Percentiles rank a stretch among this genome's conserved stretches.
Conservation (phyloP, 495 filamentous ascomycete genomes). For the Physcia stellaris region DNA sequence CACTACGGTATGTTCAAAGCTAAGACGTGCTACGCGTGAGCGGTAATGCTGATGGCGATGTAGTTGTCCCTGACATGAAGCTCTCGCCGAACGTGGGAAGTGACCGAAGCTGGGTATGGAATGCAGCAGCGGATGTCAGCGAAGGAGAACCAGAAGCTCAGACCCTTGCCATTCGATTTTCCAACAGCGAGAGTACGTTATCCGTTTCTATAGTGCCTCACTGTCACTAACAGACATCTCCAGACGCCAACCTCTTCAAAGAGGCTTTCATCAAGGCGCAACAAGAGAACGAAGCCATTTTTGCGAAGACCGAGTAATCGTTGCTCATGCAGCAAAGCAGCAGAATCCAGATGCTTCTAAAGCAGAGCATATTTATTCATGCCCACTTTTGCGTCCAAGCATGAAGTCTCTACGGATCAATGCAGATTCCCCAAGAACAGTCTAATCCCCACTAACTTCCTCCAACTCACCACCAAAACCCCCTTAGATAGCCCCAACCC, state of each 20-base stretch:
- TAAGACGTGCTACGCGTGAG: background rate
- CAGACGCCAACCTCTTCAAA: conserved; percentile 95
- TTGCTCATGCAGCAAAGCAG: too few relatives aligned
- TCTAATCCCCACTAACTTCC: too few relatives aligned
- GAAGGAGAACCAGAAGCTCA: conserved; percentile 95
- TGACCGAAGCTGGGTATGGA: conserved; percentile 99
- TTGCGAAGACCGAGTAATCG: too few relatives aligned
- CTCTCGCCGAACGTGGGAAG: conserved; percentile 93
- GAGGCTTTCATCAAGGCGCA: conserved; percentile 96
- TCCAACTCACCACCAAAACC: too few relatives aligned
- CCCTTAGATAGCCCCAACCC: too few relatives aligned
- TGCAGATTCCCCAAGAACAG: too few relatives aligned
- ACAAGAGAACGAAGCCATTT: conserved; percentile 85
- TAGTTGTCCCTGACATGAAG: conserved; percentile 98
- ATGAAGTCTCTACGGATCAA: too few relatives aligned
- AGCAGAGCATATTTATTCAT: too few relatives aligned
- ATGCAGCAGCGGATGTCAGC: conserved; percentile 90
- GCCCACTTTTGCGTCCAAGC: too few relatives aligned
- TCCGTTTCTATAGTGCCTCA: background rate
- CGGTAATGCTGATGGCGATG: conserved; percentile 7
- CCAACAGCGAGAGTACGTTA: conserved; percentile 87
- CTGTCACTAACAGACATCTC: conserved; percentile 15
- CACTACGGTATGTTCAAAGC: conserved; percentile 72
- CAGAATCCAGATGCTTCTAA: too few relatives aligned
- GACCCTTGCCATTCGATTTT: conserved; percentile 94